phyloP scores from a whole-genome alignment of 768 basidiomycete genomes.

The Tricholoma terreum region DNA sequence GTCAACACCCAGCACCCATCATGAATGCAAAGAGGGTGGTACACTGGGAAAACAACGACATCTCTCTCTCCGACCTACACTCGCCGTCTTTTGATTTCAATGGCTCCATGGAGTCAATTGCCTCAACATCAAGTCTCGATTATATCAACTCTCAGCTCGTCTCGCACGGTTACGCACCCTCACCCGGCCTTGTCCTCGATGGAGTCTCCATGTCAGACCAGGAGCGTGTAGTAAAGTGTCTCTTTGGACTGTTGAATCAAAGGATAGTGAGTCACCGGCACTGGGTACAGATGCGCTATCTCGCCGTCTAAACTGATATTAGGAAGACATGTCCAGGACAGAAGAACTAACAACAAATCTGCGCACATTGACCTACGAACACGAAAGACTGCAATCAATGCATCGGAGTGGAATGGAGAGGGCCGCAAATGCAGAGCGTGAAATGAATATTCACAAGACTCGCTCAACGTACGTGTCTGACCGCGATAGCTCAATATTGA shows the following conservation, averaged over 20 bases:
- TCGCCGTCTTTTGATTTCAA: conserved; percentile 45
- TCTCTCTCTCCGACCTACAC: conserved; percentile 40
- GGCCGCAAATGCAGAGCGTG: conserved; percentile 74
- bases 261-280: conserved; percentile 55
- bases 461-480: conserved; percentile 57
- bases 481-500: neutral
- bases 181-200: conserved; percentile 67
- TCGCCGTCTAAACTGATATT: conserved; percentile 1
- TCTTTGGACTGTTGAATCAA: conserved; percentile 74
- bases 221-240: conserved; percentile 64
- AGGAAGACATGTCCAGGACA: conserved; percentile 74
- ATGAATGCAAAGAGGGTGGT: conserved; percentile 46
- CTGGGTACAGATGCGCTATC: neutral
- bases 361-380: conserved; percentile 75
- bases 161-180: conserved; percentile 71
- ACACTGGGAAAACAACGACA: conserved; percentile 48
- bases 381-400: conserved; percentile 70
- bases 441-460: conserved; percentile 69
- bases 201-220: conserved; percentile 54
- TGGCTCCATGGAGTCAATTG: conserved; percentile 43
- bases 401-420: conserved; percentile 56
- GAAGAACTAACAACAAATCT: conserved; percentile 75
- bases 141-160: conserved; percentile 81
- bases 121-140: conserved; percentile 62
- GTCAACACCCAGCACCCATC: no score